Evolutionary conservation across 1,284 basidiomycete species (phyloP).

Genomic region (Fomitopsis palustris): DNA sequence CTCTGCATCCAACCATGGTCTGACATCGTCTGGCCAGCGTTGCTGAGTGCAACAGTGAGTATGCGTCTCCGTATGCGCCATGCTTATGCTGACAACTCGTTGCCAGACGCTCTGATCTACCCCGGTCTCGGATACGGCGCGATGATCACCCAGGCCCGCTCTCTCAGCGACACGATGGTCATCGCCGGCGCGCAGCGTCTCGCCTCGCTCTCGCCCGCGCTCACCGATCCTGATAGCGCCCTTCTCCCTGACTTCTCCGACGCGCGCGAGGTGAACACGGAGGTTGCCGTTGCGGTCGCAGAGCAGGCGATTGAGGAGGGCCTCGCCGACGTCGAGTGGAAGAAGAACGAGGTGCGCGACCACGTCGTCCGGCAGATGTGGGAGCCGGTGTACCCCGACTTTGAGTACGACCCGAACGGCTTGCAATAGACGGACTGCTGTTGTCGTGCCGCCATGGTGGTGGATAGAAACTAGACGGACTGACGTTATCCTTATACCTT

Average conservation of each 20-base stretch:
- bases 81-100: background rate
- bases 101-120: constrained; percentile 71
- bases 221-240: constrained; percentile 58
- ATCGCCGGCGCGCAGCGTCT: constrained; percentile 73
- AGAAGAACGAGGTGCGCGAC: constrained; percentile 48
- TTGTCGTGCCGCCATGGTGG: too few relatives aligned
- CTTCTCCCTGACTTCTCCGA: constrained; percentile 71
- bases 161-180: constrained; percentile 74
- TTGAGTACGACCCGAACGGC: constrained; percentile 61
- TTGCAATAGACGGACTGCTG: constrained; percentile 17
- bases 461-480: background rate
- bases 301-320: constrained; percentile 76
- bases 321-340: constrained; percentile 51
- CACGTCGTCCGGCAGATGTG: constrained; percentile 51
- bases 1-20: background rate
- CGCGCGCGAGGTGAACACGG: constrained; percentile 68
- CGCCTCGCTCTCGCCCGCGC: constrained; percentile 74
- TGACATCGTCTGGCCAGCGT: constrained; percentile 25
- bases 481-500: background rate
- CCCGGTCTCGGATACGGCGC: constrained; percentile 77
- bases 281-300: constrained; percentile 79
- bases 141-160: constrained; percentile 59
- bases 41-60: constrained; percentile 70
- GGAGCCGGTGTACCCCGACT: constrained; percentile 61
- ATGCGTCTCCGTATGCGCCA: background rate